These are phyloP conservation scores for Huntiella omanensis DNA, from an alignment of 2,329 filamentous ascomycete genomes.

Conservation along the genomic window DNA sequence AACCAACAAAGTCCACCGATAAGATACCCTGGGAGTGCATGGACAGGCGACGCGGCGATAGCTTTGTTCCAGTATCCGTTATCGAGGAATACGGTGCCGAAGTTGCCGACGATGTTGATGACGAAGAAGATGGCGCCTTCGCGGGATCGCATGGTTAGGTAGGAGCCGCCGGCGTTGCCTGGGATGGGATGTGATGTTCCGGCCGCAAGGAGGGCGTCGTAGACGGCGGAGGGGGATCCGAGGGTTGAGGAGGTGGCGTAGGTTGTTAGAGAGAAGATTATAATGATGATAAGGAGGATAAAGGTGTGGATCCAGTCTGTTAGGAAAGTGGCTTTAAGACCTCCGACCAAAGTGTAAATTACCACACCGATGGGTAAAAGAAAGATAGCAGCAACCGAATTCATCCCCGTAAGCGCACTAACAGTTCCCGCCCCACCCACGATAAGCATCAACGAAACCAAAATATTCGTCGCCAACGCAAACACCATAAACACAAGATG, in stretches of 20 bases:
- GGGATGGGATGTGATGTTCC: slow-evolving; percentile 52
- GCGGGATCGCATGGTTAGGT: slow-evolving; percentile 67
- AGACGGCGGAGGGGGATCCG: slow-evolving; percentile 59
- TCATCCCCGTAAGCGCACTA: slow-evolving; percentile 23
- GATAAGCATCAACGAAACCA: slow-evolving; percentile 77
- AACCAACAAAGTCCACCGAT: slow-evolving; percentile 80
- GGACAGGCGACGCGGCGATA: slow-evolving; percentile 68
- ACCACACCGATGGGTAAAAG: slow-evolving; percentile 52
- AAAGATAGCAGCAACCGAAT: slow-evolving; percentile 65
- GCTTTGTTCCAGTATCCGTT: slow-evolving; percentile 90
- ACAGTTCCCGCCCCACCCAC: slow-evolving; percentile 54
- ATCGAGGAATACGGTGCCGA: slow-evolving; percentile 68
- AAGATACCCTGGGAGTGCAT: slow-evolving; percentile 76
- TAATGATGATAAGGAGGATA: slow-evolving; percentile 67
- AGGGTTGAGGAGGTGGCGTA: slow-evolving; percentile 57
- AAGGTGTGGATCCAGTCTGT: slow-evolving; percentile 79
- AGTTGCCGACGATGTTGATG: slow-evolving; percentile 72
- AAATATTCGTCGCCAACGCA: slow-evolving; percentile 65
- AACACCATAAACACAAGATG: slow-evolving; percentile 71
- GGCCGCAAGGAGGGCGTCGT: slow-evolving; percentile 55
- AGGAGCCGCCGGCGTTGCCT: slow-evolving; percentile 65
- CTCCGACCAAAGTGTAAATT: slow-evolving; percentile 57
- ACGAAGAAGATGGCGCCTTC: slow-evolving; percentile 81
- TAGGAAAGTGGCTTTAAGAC: slow-evolving; percentile 73
- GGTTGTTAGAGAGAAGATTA: slow-evolving; percentile 65